A percentile compares a stretch with the other conserved stretches of the same genome.
These are phyloP conservation scores for Solanum rostratum DNA, from an alignment of 257 asterid species.

Conservation along the genomic window DNA sequence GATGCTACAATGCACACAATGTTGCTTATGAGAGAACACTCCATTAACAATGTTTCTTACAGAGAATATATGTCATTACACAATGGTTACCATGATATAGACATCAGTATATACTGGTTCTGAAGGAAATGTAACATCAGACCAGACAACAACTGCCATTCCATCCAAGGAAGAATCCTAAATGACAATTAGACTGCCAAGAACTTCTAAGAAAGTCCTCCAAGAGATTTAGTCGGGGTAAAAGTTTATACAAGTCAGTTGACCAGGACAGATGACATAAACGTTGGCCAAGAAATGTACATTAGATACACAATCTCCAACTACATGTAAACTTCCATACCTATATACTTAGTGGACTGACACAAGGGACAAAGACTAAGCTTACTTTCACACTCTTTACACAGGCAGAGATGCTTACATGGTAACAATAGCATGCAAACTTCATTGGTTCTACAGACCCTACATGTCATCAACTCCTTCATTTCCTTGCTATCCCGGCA, in stretches of 20 bases:
- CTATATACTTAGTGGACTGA: constrained; percentile 57
- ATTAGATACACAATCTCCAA: constrained; percentile 17
- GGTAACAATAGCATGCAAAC: constrained; percentile 88
- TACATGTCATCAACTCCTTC: constrained; percentile 66
- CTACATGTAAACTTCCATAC: constrained; percentile 84
- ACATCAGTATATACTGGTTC: not conserved
- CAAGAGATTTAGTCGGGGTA: not conserved
- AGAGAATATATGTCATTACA: not conserved
- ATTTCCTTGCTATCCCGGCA: constrained; percentile 31
- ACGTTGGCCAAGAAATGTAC: constrained; percentile 5
- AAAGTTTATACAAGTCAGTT: not conserved
- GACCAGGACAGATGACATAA: not conserved
- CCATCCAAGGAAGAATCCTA: not conserved
- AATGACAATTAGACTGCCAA: not conserved
- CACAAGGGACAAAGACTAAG: constrained; percentile 76
- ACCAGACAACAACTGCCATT: not conserved
- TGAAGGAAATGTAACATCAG: not conserved
- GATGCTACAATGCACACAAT: not conserved
- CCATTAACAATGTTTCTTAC: not conserved
- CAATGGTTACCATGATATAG: not conserved
- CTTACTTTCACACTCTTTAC: constrained; percentile 85
- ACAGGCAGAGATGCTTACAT: constrained; percentile 92
- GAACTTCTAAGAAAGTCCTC: not conserved
- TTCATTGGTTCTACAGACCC: constrained; percentile 69
- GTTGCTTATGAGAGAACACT: not conserved